phyloP scores from a whole-genome alignment of 2,329 filamentous ascomycete species.

The Penicillium concentricum region DNA sequence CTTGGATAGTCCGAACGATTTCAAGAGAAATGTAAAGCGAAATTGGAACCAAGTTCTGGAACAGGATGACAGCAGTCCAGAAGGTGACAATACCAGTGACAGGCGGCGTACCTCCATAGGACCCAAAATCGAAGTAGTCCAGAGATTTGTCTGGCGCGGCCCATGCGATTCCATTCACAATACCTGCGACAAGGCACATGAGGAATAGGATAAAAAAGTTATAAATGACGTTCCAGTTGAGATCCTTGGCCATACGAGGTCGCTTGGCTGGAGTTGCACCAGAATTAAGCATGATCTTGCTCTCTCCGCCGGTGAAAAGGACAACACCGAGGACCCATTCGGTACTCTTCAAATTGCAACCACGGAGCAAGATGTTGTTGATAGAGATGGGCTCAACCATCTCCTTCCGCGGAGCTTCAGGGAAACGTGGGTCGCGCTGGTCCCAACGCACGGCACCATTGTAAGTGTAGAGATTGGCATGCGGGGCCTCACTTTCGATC shows the following conservation, averaged over 20 bases:
- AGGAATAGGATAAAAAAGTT: conserved; percentile 87
- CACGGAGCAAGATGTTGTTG: conserved; percentile 91
- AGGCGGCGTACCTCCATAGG: conserved; percentile 70
- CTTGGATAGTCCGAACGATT: conserved; percentile 89
- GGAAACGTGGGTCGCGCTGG: conserved; percentile 65
- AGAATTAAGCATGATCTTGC: conserved; percentile 99
- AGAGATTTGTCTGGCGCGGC: conserved; percentile 70
- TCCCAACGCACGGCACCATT: conserved; percentile 86
- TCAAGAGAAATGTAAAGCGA: conserved; percentile 97
- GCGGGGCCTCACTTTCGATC: conserved; percentile 86
- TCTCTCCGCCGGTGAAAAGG: conserved; percentile 91
- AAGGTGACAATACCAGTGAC: conserved; percentile 94
- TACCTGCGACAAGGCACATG: conserved; percentile 83
- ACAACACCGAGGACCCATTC: conserved; percentile 94
- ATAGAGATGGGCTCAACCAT: conserved; percentile 94
- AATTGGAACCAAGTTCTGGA: conserved; percentile 98
- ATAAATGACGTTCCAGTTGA: conserved; percentile 97
- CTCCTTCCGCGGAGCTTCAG: conserved; percentile 62
- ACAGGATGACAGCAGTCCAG: conserved; percentile 90
- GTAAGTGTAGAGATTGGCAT: conserved; percentile 94
- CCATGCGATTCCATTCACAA: conserved; percentile 85
- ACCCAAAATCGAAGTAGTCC: conserved; percentile 79
- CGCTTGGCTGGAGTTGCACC: conserved; percentile 94
- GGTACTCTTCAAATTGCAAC: conserved; percentile 90
- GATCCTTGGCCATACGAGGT: conserved; percentile 81